Conservation (phyloP, 805 yeast species). For the Vanderwaltozyma yarrowii region DNA sequence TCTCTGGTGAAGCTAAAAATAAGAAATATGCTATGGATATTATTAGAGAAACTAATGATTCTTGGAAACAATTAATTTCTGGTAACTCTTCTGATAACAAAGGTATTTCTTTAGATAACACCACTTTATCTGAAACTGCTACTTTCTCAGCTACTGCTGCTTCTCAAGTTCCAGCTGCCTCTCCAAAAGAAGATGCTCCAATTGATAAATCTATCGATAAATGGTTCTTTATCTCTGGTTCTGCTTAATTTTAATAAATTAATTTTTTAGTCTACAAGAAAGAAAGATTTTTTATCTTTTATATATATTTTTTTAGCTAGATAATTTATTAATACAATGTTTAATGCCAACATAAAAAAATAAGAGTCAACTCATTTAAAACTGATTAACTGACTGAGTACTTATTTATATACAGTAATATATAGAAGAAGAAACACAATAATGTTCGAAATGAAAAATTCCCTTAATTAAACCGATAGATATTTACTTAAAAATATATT, state of each 20-base stretch:
- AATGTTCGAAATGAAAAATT: background rate
- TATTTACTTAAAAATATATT: slow-evolving; percentile 2
- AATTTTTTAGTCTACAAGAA: too few species aligned
- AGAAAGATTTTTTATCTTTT: background rate
- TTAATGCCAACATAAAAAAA: too few species aligned
- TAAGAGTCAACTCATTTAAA: too few species aligned
- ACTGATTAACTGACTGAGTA: too few species aligned
- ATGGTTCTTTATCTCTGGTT: slow-evolving; percentile 96
- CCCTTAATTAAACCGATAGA: slow-evolving; percentile 4
- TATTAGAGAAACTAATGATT: slow-evolving; percentile 69
- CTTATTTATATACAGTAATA: too few species aligned
- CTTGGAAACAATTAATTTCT: slow-evolving; percentile 68
- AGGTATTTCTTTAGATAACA: slow-evolving; percentile 68
- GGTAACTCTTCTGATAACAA: slow-evolving; percentile 51
- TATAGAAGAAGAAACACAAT: background rate
- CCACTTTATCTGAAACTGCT: slow-evolving; percentile 53
- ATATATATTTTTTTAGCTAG: too few species aligned
- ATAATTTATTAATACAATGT: too few species aligned
- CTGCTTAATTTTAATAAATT: slow-evolving; percentile 30
- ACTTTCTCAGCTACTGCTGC: slow-evolving; percentile 39
- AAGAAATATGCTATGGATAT: slow-evolving; percentile 79
- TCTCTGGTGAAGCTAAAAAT: slow-evolving; percentile 85
- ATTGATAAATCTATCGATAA: slow-evolving; percentile 94
- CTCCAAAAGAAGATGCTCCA: slow-evolving; percentile 76
- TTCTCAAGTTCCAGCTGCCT: slow-evolving; percentile 55